Base-by-base conservation (phyloP, 2,329 filamentous ascomycete genomes). In the Aspergillus japonicus region DNA sequence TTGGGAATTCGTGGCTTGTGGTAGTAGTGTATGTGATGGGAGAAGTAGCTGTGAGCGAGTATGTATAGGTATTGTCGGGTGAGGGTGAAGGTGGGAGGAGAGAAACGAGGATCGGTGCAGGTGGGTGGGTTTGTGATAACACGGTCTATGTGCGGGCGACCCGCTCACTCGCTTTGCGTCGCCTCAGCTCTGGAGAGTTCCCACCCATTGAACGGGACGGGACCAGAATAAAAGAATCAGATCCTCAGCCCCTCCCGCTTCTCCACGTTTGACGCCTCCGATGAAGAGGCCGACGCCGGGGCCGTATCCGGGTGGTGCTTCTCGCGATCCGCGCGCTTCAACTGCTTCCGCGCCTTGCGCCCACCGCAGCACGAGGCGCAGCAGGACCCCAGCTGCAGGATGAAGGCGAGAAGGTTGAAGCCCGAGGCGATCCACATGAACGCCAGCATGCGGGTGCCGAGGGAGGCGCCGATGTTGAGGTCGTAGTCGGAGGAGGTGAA, bases 341-440 rank as follows among this genome's bases (percentile, higher is more conserved):
- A 62, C 60, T 71, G 63, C 58, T 73, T 75, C n/a, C 73, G 68
- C 0, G 72, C 72, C 62, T 73, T 76, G 5, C 72, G 72, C 6
- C 75, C 75, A 26, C 77, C 75, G 54, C 77, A 78, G 59, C 77
- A 79, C 23, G 77, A 72, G 14, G 90, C 96, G 75, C 92, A 96
- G 67, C 88, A 90, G 74, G 94, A 83, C 33, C 88, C 86, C 29
- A 89, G 79, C 73, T 96, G 91, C 21, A 96, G 80, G 33, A 89
- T 72, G 68, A 90, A 93, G 0, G 89, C 88, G 21, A 93, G 69
- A 5, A 91, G 77, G 1, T 85, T 84, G 61, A 88, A 85, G 0
- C 81, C 85, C 0, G 87, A 83, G 0, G 89, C 90, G 29, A 92
- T 84, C 93, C 94, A 98, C 89, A 96, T 94, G 71, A 96, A 96